These are phyloP conservation scores for Penicillium griseofulvum DNA, from an alignment of 2,329 filamentous ascomycete genomes.

Conservation along the genomic window DNA sequence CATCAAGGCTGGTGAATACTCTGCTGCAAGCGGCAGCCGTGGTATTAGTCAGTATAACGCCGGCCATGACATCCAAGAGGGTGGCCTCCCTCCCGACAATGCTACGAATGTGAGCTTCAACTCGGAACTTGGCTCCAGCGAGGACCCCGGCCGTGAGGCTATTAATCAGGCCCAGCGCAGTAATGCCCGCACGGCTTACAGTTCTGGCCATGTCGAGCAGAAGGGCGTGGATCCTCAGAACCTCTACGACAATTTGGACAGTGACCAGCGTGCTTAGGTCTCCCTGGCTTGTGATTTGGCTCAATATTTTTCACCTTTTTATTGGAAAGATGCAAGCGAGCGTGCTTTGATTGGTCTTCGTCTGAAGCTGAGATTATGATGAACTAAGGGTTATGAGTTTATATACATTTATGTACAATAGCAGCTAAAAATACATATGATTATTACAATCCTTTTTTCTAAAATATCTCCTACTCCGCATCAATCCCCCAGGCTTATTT, in stretches of 20 bases:
- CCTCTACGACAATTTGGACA: constrained; percentile 25
- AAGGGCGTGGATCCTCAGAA: constrained; percentile 25
- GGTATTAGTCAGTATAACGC: constrained; percentile 25
- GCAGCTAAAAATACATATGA: neutral
- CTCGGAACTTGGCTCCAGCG: constrained; percentile 52
- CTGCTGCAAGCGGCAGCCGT: constrained; percentile 28
- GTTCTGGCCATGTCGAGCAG: constrained; percentile 27
- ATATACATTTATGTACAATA: constrained; percentile 17
- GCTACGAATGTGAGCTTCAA: constrained; percentile 52
- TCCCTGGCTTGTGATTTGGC: neutral
- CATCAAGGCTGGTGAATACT: constrained; percentile 23
- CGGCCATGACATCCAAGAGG: constrained; percentile 36
- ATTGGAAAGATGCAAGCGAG: constrained; percentile 7
- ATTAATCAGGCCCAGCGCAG: constrained; percentile 36
- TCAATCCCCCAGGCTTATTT: neutral
- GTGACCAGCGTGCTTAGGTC: constrained; percentile 30
- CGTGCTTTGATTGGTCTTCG: constrained; percentile 5
- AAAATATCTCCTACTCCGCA: too few species aligned
- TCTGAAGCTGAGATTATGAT: constrained; percentile 6
- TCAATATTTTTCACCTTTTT: neutral
- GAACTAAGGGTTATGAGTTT: constrained; percentile 1
- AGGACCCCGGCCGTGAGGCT: constrained; percentile 56
- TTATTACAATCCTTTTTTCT: too few species aligned
- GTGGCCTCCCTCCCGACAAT: constrained; percentile 41
- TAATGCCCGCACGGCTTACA: constrained; percentile 29